Evolutionary conservation across 2,329 filamentous ascomycete genomes (phyloP).

Genomic region (Macrophomina pseudophaseolina): DNA sequence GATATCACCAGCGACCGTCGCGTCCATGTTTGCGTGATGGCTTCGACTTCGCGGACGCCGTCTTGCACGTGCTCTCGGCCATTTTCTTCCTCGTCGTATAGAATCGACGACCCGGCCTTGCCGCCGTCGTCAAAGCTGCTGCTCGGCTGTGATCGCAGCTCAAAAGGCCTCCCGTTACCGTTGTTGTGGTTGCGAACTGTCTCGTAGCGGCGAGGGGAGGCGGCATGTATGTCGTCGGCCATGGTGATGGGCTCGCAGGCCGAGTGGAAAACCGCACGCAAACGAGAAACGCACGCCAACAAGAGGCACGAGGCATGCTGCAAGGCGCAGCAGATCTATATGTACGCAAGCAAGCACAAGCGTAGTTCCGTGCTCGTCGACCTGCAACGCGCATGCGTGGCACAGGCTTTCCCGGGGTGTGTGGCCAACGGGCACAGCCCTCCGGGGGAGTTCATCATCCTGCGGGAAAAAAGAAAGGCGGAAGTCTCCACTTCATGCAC

Average conservation of each 20-base stretch:
- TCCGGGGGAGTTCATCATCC: not conserved
- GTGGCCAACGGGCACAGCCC: too few species aligned
- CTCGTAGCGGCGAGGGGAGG: not conserved
- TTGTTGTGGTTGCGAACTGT: not conserved
- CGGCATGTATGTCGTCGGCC: constrained; percentile 2
- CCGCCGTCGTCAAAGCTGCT: not conserved
- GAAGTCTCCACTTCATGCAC: not conserved
- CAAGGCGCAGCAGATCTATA: constrained; percentile 18
- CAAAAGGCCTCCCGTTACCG: not conserved
- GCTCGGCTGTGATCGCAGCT: not conserved
- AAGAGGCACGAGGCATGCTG: not conserved
- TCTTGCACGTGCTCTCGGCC: not conserved
- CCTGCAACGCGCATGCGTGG: not conserved
- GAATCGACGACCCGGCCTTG: constrained; percentile 14
- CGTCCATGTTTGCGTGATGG: constrained; percentile 11
- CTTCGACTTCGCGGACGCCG: constrained; percentile 12
- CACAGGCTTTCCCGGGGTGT: not conserved
- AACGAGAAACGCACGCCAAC: not conserved
- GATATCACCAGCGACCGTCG: not conserved
- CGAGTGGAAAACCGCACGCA: not conserved
- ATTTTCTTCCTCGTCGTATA: not conserved
- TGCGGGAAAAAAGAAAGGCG: not conserved
- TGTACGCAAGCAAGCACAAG: not conserved
- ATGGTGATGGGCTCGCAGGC: not conserved
- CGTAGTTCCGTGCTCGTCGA: not conserved